Percentiles rank a stretch among this genome's conserved stretches.
Conservation (phyloP, 2,329 filamentous ascomycete genomes). For the Stemphylium beticola region DNA sequence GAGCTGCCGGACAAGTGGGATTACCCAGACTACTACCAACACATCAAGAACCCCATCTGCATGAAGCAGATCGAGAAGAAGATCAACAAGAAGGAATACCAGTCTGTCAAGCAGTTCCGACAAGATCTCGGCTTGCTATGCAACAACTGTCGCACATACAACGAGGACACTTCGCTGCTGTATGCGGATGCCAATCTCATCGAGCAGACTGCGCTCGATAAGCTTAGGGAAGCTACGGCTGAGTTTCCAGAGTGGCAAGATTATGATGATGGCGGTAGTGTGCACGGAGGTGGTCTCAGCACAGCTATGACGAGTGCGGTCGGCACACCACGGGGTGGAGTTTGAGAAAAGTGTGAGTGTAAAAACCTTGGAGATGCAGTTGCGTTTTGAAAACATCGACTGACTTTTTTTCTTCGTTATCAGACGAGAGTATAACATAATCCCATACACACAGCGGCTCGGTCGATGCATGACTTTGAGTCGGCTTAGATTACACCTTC, state of each 20-base stretch:
- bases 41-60: slow-evolving; percentile 91
- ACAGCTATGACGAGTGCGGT: slow-evolving; percentile 42
- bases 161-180: slow-evolving; percentile 91
- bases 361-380: neutral
- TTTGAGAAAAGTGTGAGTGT: slow-evolving; percentile 20
- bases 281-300: slow-evolving; percentile 56
- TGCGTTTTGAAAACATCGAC: neutral
- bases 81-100: slow-evolving; percentile 96
- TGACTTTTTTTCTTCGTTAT: neutral
- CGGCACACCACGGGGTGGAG: slow-evolving; percentile 37
- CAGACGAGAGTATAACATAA: neutral
- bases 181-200: slow-evolving; percentile 93
- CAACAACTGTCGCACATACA: slow-evolving; percentile 92
- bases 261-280: slow-evolving; percentile 60
- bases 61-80: slow-evolving; percentile 95
- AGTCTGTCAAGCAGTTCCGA: slow-evolving; percentile 77
- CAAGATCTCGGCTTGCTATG: slow-evolving; percentile 85
- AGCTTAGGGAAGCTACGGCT: slow-evolving; percentile 61
- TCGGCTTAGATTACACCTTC: slow-evolving; percentile 12
- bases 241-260: slow-evolving; percentile 64
- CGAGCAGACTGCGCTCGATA: slow-evolving; percentile 65
- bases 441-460: neutral
- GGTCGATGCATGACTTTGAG: neutral
- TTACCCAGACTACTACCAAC: slow-evolving; percentile 93
- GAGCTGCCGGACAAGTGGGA: slow-evolving; percentile 87